Evolutionary conservation across 2,329 filamentous ascomycete species (phyloP), one percentile per base, ranked within the genome.

Genomic region (Blastomyces percursus): DNA sequence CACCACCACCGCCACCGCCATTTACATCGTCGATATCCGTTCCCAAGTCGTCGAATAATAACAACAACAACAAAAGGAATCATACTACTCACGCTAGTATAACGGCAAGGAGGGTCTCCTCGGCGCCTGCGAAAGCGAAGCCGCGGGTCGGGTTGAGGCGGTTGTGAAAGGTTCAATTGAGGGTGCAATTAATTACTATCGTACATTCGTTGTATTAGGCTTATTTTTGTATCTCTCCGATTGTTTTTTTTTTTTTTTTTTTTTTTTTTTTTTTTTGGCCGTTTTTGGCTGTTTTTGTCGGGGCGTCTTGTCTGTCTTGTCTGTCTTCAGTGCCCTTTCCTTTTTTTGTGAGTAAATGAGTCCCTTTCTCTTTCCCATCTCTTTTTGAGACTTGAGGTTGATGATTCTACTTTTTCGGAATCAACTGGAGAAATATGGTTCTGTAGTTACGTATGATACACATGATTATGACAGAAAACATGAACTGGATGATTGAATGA

Each of bases 111-210:
- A 75, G 71, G 55, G 68, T 68, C 12, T 63, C 62, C 4, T 64
- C 69, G 2, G 63, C 64, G 6, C 62, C 63, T 2, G 65, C 65
- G 30, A 74, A 73, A 59, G 40, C 66, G 7, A 76, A 75, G 63
- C 70, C 74, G 1, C 70, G 74, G 16, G 70, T 73, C 57, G 74
- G 74, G 0, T 67, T 76, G 35, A 72, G 74, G 44, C 69, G 74
- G 55, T 65, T 76, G 44, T 76, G 35, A 61, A 48, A 19, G 3
- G 11, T 44, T 40, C 3, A 32, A 32, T 38, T 12, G 35, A 38
- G 35, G 35, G 0, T 38, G 9, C 9, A 8, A 38, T 38, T 38
- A 35, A 35, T n/a, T n/a, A n/a, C n/a, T 5, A 9, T 35, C 9
- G 8, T 35, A 35, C 8, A 38, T 12, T 11, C 35, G 12, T 38